Conservation (phyloP, 1,284 basidiomycete species). For the Ceratobasidium sp. region DNA sequence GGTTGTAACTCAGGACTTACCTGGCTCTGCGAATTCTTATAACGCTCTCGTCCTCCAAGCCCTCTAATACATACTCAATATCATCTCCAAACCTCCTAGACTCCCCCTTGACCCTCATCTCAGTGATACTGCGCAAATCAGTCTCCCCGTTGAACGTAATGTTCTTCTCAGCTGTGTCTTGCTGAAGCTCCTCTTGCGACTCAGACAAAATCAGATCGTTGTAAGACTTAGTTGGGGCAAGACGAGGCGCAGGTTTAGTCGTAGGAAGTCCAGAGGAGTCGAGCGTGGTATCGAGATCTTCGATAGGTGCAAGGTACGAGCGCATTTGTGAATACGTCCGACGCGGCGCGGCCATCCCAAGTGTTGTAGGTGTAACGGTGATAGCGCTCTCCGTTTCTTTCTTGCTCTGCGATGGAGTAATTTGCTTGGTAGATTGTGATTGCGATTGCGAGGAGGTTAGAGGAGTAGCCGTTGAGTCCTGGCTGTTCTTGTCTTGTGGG, state of each 20-base stretch:
- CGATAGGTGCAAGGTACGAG: slow-evolving; percentile 31
- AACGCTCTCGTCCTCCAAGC: slow-evolving; percentile 68
- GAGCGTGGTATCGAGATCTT: slow-evolving; percentile 9
- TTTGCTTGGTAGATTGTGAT: slow-evolving; percentile 1
- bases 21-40: slow-evolving; percentile 74
- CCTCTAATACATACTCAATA: slow-evolving; percentile 83
- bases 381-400: slow-evolving; percentile 8
- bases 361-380: slow-evolving; percentile 17
- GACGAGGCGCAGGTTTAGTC: slow-evolving; percentile 10
- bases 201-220: slow-evolving; percentile 29
- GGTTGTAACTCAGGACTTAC: slow-evolving; percentile 56
- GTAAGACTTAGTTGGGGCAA: slow-evolving; percentile 27
- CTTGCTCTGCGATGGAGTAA: slow-evolving; percentile 27
- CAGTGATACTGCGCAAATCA: slow-evolving; percentile 82
- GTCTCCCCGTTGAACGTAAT: slow-evolving; percentile 59
- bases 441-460: slow-evolving; percentile 10
- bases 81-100: slow-evolving; percentile 81
- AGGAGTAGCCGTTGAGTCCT: slow-evolving; percentile 3
- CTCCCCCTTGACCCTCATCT: slow-evolving; percentile 83
- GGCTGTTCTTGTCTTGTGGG: slow-evolving; percentile 23
- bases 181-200: slow-evolving; percentile 41
- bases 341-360: slow-evolving; percentile 40
- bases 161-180: slow-evolving; percentile 36
- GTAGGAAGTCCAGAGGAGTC: slow-evolving; percentile 1
- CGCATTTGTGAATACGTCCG: slow-evolving; percentile 42